Conservation (phyloP, 768 basidiomycete species). For the Lyophyllum semitale region DNA sequence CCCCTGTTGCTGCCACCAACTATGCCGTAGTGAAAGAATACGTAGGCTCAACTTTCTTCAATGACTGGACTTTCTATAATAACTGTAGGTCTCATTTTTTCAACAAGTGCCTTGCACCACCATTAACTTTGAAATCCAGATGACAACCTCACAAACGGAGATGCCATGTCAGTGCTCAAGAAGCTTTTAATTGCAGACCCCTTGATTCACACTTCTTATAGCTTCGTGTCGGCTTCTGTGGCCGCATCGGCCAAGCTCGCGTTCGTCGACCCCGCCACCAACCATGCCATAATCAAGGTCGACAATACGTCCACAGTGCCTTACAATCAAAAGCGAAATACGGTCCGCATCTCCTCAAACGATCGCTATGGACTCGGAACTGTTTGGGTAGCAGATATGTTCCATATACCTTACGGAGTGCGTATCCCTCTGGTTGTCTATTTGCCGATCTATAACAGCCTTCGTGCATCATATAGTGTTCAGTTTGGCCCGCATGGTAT, state of each 20-base stretch:
- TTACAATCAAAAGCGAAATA: conserved; percentile 61
- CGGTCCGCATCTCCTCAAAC: conserved; percentile 61
- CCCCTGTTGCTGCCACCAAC: conserved; percentile 14
- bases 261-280: conserved; percentile 61
- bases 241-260: conserved; percentile 54
- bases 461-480: conserved; percentile 47
- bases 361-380: conserved; percentile 60
- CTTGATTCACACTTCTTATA: conserved; percentile 19
- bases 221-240: conserved; percentile 50
- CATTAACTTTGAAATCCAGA: conserved; percentile 31
- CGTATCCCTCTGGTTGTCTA: conserved; percentile 18
- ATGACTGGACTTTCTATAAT: conserved; percentile 68
- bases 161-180: conserved; percentile 44
- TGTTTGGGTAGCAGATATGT: conserved; percentile 65
- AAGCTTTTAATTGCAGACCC: not conserved
- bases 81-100: conserved; percentile 41
- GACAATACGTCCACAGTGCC: conserved; percentile 64
- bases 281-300: conserved; percentile 75
- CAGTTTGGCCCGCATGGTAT: conserved; percentile 71
- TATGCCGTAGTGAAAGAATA: conserved; percentile 61
- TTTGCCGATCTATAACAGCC: not conserved
- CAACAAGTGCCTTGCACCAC: not conserved
- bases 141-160: conserved; percentile 73
- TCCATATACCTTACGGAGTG: conserved; percentile 67
- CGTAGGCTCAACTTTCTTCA: conserved; percentile 62